Evolutionary conservation across 495 filamentous ascomycete species (phyloP).

Genomic region (Hypoxylon cercidicola): DNA sequence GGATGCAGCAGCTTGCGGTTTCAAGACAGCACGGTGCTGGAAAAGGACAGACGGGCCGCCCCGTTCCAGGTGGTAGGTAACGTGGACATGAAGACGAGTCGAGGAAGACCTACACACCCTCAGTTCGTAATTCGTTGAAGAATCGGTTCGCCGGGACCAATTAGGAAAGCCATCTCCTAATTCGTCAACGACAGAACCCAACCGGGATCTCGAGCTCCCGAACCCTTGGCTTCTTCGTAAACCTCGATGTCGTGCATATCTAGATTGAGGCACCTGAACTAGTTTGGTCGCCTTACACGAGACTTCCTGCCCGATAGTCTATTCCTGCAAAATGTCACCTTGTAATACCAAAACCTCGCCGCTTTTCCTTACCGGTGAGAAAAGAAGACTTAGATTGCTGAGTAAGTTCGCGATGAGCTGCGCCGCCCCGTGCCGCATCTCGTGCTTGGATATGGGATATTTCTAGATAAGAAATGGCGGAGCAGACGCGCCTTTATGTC

Average conservation of each 20-base stretch:
- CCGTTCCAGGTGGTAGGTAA: slow-evolving; percentile 1
- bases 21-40: neutral
- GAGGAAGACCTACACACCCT: too few species aligned
- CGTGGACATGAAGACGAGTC: too few species aligned
- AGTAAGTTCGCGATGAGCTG: slow-evolving; percentile 17
- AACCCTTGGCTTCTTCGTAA: neutral
- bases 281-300: neutral
- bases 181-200: too few species aligned
- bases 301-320: neutral
- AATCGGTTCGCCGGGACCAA: neutral
- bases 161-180: neutral
- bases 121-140: neutral
- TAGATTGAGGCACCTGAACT: neutral
- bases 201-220: too few species aligned
- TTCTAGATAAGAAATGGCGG: neutral
- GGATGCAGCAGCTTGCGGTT: neutral
- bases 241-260: neutral
- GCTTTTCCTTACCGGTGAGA: neutral
- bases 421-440: slow-evolving; percentile 23
- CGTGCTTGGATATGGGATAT: slow-evolving; percentile 1
- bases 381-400: neutral
- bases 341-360: neutral
- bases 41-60: neutral
- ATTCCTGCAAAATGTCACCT: neutral
- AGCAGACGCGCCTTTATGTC: slow-evolving; percentile 22